These are phyloP conservation scores for Cryptosporidium viatorum DNA, from an alignment of 169 alveolate genomes.

Conservation along the genomic window DNA sequence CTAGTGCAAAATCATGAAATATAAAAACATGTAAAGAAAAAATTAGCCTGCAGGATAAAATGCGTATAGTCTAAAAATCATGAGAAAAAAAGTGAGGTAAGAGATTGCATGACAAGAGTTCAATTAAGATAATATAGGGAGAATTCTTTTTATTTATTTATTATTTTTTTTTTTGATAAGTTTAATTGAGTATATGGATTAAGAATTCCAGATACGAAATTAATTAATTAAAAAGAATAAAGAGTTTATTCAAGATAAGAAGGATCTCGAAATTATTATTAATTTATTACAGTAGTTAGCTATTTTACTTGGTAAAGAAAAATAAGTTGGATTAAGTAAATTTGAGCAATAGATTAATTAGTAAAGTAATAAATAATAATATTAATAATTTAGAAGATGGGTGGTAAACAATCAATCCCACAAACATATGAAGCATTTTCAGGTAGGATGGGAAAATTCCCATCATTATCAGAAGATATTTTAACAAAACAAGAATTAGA, in stretches of 20 bases:
- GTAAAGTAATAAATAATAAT: not conserved
- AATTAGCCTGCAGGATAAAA: conserved; percentile 14
- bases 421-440: conserved; percentile 56
- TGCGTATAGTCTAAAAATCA: conserved; percentile 70
- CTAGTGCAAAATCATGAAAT: conserved; percentile 35
- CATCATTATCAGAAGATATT: conserved; percentile 54
- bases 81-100: conserved; percentile 18
- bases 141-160: not conserved
- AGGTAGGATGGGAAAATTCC: conserved; percentile 54
- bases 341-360: not conserved
- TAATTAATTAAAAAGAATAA: not conserved
- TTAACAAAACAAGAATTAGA: conserved; percentile 43
- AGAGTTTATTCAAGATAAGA: not conserved
- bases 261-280: conserved; percentile 7
- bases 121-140: not conserved
- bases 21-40: conserved; percentile 55
- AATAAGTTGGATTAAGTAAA: not conserved
- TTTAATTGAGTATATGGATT: conserved; percentile 18
- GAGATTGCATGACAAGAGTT: conserved; percentile 29
- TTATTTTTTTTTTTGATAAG: not conserved
- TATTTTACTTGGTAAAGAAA: not conserved
- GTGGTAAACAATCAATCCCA: conserved; percentile 74
- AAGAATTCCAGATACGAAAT: not conserved
- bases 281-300: not conserved
- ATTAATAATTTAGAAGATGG: conserved; percentile 21